These are phyloP conservation scores for Jasminum sambac DNA, from an alignment of 257 asterid species.

Conservation along the genomic window DNA sequence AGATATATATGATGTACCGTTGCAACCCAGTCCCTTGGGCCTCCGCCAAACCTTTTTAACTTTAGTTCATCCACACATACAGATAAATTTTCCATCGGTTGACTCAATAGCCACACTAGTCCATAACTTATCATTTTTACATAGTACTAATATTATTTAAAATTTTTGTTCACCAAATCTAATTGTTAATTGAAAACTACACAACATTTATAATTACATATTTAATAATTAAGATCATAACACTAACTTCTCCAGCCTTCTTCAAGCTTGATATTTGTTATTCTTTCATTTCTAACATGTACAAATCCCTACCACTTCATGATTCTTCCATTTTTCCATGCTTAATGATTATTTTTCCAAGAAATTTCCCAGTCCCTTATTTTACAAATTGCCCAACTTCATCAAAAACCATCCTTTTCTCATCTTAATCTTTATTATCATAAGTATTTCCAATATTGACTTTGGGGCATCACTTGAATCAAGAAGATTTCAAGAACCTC, in stretches of 20 bases:
- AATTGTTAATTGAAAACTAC: neutral
- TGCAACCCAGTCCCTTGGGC: too few relatives aligned
- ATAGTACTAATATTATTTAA: neutral
- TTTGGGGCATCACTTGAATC: neutral
- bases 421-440: neutral
- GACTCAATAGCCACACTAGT: too few relatives aligned
- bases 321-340: neutral
- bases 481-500: neutral
- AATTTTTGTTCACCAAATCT: neutral
- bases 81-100: too few relatives aligned
- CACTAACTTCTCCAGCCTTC: neutral
- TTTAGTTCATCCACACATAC: too few relatives aligned
- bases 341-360: neutral
- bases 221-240: neutral
- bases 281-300: neutral
- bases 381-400: neutral
- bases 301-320: neutral
- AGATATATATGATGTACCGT: too few relatives aligned
- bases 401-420: neutral
- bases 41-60: too few relatives aligned
- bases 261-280: neutral
- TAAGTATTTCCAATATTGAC: neutral
- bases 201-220: neutral
- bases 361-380: neutral
- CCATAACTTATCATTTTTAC: too few relatives aligned